Evolutionary conservation across 2,329 filamentous ascomycete species (phyloP).

Genomic region (Aspergillus uvarum): DNA sequence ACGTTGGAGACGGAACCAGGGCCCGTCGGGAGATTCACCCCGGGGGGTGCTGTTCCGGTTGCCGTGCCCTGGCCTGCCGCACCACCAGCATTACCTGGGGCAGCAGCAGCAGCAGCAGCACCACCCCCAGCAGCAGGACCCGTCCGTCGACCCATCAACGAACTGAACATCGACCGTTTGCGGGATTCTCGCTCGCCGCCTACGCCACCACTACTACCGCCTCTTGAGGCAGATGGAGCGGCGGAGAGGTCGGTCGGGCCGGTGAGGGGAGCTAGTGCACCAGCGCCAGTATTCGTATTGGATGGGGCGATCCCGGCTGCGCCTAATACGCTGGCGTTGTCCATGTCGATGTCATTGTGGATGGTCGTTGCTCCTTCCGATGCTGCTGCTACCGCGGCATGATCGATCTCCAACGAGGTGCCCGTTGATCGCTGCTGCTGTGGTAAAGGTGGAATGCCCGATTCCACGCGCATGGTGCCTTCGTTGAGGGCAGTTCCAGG

Average conservation of each 20-base stretch:
- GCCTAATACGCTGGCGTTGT: background rate
- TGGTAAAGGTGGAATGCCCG: conserved; percentile 59
- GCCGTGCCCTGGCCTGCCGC: background rate
- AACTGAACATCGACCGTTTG: conserved; percentile 46
- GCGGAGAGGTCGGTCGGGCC: background rate
- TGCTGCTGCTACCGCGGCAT: background rate
- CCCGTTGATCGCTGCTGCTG: conserved; percentile 8
- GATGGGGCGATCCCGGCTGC: background rate
- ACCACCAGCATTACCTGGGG: background rate
- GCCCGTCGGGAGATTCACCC: background rate
- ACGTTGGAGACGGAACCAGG: background rate
- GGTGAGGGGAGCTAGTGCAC: background rate
- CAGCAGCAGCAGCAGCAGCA: background rate
- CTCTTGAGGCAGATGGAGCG: too few species aligned
- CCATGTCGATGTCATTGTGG: background rate
- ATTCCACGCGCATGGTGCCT: conserved; percentile 82
- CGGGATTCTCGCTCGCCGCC: conserved; percentile 20
- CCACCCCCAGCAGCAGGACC: conserved; percentile 2
- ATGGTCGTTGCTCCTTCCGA: background rate
- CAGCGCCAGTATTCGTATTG: background rate
- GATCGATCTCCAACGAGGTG: conserved; percentile 11
- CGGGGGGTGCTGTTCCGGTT: too few species aligned
- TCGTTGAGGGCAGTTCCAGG: conserved; percentile 70
- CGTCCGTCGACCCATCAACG: conserved; percentile 34
- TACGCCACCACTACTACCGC: too few species aligned